Evolutionary conservation across 108 stramenopile species (phyloP), one percentile per base, ranked within the genome.

Genomic region (Cylindrotheca closterium): DNA sequence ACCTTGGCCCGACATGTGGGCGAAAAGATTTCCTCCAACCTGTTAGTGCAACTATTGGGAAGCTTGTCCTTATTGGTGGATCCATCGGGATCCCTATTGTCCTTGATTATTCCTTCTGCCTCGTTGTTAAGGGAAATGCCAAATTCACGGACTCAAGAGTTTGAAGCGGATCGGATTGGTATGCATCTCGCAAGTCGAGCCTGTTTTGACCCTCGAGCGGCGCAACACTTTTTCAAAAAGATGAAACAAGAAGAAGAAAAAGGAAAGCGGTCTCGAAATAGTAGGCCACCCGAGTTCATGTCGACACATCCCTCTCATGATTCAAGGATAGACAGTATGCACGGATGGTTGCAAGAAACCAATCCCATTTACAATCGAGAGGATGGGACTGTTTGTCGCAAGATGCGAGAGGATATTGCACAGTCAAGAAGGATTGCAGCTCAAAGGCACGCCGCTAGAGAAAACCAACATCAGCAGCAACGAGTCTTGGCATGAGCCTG

Each of bases 111-210:
- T 3, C 88, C 87, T 10, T 81, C 88, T 1, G 74, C 79, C 12
- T 61, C 63, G 0, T 45, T 93, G 17, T 55, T 93, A 24, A 61
- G 76, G 37, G 76, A 86, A 4, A 62, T 93, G 47, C 92, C 92
- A 0, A 80, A 93, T 71, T 84, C 81, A 17, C 71, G 92, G 57
- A 74, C 70, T 46, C 83, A 85, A 69, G 92, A 93, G 71, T 34
- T 72, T 19, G 92, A 93, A 67, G 92, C 92, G 24, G 92, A 93
- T 77, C 45, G 70, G n/a, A 93, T 93, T 74, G 92, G 92, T 33
- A 51, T 93, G 29, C 62, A 83, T 21, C 53, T 93, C 50, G 79
- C 87, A 2, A 78, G 84, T 27, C 59, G 71, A 47, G 92, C 92
- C 24, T 93, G 92, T 72, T 93, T 86, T 67, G 87, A 93, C 83